Conservation (phyloP, 2,329 filamentous ascomycete species). For the Raffaelea deltoideospora region DNA sequence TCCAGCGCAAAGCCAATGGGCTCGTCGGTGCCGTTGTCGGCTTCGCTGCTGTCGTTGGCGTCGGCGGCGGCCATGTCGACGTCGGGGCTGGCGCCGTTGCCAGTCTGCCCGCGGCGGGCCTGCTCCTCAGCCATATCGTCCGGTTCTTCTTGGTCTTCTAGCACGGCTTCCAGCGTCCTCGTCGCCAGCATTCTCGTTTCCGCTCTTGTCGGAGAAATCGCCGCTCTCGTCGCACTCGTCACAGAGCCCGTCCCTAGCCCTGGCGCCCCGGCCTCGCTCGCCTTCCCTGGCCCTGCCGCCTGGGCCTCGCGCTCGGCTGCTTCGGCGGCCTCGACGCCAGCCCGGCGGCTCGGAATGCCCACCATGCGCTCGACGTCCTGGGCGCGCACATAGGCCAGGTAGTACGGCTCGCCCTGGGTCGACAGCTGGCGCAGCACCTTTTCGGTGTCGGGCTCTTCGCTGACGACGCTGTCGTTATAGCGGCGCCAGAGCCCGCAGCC, state of each 20-base stretch:
- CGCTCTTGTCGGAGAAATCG: too few species aligned
- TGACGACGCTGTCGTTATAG: conserved; percentile 83
- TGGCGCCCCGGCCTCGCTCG: background rate
- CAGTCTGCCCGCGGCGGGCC: too few species aligned
- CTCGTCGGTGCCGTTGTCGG: too few species aligned
- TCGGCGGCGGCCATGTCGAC: too few species aligned
- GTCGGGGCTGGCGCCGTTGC: too few species aligned
- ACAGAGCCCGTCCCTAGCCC: background rate
- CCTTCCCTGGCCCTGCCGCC: background rate
- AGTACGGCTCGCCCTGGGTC: conserved; percentile 52
- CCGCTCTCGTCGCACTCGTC: too few species aligned
- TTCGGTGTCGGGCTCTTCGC: conserved; percentile 45
- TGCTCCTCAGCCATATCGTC: too few species aligned
- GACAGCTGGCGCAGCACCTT: conserved; percentile 58
- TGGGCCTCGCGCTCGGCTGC: background rate
- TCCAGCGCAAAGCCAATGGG: too few species aligned
- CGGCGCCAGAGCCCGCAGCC: conserved; percentile 68
- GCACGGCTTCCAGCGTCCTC: too few species aligned
- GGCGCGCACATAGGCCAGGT: conserved; percentile 19
- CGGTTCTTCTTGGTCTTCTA: too few species aligned
- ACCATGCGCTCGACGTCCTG: conserved; percentile 14
- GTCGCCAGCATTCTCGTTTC: too few species aligned
- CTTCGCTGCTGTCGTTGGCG: too few species aligned
- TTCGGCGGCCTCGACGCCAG: background rate
- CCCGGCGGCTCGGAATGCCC: conserved; percentile 10